Base-by-base conservation (phyloP, 1,284 basidiomycete genomes). In the Lentinula novae-zelandiae region DNA sequence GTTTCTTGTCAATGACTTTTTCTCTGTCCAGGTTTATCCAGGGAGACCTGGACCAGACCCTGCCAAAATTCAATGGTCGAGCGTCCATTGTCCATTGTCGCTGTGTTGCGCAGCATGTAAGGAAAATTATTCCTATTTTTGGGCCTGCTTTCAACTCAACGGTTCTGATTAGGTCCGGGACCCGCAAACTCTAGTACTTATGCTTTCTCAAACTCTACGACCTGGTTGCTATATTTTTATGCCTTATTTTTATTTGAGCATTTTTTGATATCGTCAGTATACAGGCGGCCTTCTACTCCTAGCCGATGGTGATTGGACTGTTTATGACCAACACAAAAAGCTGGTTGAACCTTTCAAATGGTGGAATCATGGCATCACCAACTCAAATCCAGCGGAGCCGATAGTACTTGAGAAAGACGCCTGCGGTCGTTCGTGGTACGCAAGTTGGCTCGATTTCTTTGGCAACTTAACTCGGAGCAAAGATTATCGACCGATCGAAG, bases 11-110 rank as follows among this genome's bases (percentile, higher is more conserved):
- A 17, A 36, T 27, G 33, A 13, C 8, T 27, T 22, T 34, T 22
- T 22, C n/a, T 53, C 33, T 22, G 17, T 58, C 48, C 57, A 71
- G 70, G 20, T 70, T 70, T 48, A 63, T 64, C 7, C 66, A 66
- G 52, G 65, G 65, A 2, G 68, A 72, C 48, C 53, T 70, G n/a
- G 60, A 62, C 9, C 44, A 54, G 13, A 67, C 62, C 9, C 44
- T 72, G 12, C 67, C 66, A 27, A 33, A 66, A n/a, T 66, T 66
- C 46, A 27, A 46, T 17, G 64, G 61, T 13, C 62, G 63, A 58
- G 70, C 67, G 54, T 65, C 66, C 56, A 62, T 72, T 36, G 60
- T 71, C n/a, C 69, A 72, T 60, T 68, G 67, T 58, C 69, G 70
- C 12, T 66, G 65, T 62, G 64, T 73, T 31, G 64, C 65, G 12